A percentile compares a stretch with the other conserved stretches of the same genome.
These are phyloP conservation scores for Eleusine coracana DNA, from an alignment of 176 grass and related monocot genomes.

Conservation along the genomic window DNA sequence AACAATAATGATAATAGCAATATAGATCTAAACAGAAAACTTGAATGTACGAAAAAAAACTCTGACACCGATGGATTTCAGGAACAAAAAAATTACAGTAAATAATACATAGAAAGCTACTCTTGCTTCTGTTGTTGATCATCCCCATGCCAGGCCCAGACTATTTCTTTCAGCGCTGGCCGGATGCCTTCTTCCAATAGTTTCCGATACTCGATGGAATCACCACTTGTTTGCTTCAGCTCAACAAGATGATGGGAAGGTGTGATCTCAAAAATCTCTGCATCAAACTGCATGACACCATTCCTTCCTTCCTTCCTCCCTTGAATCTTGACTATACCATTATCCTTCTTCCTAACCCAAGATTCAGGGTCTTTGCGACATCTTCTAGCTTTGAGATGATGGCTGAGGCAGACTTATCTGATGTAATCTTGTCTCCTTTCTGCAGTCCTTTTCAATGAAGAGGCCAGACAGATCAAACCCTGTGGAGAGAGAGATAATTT, in stretches of 20 bases:
- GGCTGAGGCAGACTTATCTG: constrained; percentile 56
- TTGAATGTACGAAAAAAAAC: neutral
- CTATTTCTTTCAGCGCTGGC: constrained; percentile 72
- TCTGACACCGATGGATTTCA: neutral
- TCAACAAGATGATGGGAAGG: constrained; percentile 64
- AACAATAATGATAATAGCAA: constrained; percentile 7
- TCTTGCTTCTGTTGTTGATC: constrained; percentile 36
- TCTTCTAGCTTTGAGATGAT: constrained; percentile 64
- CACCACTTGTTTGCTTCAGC: constrained; percentile 77
- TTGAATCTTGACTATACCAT: constrained; percentile 68
- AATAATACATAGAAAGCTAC: constrained; percentile 33
- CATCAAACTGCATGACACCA: constrained; percentile 62
- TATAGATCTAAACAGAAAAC: constrained; percentile 26
- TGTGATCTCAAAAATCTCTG: constrained; percentile 69
- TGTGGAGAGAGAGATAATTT: constrained; percentile 75
- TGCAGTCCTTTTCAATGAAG: constrained; percentile 54
- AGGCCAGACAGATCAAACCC: constrained; percentile 76
- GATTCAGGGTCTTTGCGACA: constrained; percentile 55
- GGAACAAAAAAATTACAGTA: neutral
- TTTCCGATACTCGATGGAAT: constrained; percentile 70
- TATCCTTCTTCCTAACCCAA: constrained; percentile 74
- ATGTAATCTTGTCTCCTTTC: constrained; percentile 69
- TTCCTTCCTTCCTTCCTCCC: constrained; percentile 68
- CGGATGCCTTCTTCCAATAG: constrained; percentile 64
- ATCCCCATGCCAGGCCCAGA: constrained; percentile 77